Percentiles rank a stretch among this genome's conserved stretches.
Conservation (phyloP, 352 stramenopile species). For the Aphanomyces invadans region DNA sequence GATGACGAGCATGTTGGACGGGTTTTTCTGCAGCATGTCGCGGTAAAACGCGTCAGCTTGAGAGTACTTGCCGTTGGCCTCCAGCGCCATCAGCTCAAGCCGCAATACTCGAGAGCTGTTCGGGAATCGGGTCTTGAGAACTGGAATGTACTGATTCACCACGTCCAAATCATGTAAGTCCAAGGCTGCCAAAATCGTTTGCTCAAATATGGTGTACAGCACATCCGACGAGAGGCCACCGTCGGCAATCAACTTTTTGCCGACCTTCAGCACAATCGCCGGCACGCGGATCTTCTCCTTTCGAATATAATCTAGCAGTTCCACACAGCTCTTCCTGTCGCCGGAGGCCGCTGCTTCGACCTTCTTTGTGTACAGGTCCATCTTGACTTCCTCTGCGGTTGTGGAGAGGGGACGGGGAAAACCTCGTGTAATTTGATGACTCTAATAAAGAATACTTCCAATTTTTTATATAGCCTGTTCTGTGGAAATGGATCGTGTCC, state of each 20-base stretch:
- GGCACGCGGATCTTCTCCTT: constrained; percentile 52
- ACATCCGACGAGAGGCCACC: constrained; percentile 43
- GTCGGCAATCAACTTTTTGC: constrained; percentile 38
- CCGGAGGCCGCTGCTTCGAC: constrained; percentile 35
- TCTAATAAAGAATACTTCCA: not conserved
- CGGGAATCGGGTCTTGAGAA: constrained; percentile 50
- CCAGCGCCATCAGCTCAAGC: constrained; percentile 50
- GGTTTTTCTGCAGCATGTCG: constrained; percentile 47
- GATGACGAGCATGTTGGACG: constrained; percentile 46
- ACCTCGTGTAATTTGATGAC: not conserved
- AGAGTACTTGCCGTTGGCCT: constrained; percentile 45
- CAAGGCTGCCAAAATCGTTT: constrained; percentile 52
- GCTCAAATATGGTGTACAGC: constrained; percentile 57
- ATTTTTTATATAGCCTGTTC: not conserved
- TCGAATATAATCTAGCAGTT: constrained; percentile 46
- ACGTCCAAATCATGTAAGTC: constrained; percentile 54
- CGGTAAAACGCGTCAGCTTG: constrained; percentile 54
- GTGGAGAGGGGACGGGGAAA: not conserved
- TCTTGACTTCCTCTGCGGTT: not conserved
- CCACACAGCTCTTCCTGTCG: constrained; percentile 31
- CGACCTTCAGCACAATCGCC: constrained; percentile 34
- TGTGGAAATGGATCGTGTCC: not conserved
- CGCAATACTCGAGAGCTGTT: constrained; percentile 47
- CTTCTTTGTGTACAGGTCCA: constrained; percentile 34
- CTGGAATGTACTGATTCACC: constrained; percentile 30